phyloP scores from a whole-genome alignment of 495 filamentous ascomycete genomes.

The Aspergillus avenaceus region DNA sequence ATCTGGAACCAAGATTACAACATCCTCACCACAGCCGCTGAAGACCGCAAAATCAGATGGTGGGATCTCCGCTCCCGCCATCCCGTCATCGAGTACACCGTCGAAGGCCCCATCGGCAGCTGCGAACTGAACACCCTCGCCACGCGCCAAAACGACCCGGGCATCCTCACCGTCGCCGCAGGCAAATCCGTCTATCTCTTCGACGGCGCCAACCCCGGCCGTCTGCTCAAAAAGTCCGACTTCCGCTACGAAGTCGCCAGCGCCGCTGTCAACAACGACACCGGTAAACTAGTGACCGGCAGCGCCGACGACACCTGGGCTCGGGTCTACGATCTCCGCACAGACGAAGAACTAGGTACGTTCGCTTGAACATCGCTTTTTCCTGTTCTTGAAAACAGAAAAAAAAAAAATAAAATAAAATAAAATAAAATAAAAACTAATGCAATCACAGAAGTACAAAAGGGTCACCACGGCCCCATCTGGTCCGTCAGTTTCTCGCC shows the following conservation, averaged over 20 bases:
- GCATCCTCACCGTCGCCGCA: slow-evolving; percentile 55
- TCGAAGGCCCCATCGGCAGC: slow-evolving; percentile 81
- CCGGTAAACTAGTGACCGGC: slow-evolving; percentile 80
- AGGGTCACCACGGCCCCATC: slow-evolving; percentile 95
- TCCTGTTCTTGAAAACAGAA: background rate
- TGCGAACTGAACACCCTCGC: slow-evolving; percentile 74
- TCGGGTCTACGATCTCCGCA: slow-evolving; percentile 82
- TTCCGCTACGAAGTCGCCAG: slow-evolving; percentile 81
- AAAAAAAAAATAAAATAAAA: slow-evolving; percentile 19
- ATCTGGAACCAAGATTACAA: slow-evolving; percentile 88
- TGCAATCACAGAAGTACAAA: slow-evolving; percentile 68
- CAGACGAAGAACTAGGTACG: slow-evolving; percentile 69
- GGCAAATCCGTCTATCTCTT: slow-evolving; percentile 93
- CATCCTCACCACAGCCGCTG: slow-evolving; percentile 80
- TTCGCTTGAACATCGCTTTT: background rate
- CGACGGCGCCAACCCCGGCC: slow-evolving; percentile 64
- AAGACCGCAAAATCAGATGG: slow-evolving; percentile 90
- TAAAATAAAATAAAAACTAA: slow-evolving; percentile 16
- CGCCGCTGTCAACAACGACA: slow-evolving; percentile 78
- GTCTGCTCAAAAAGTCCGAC: slow-evolving; percentile 70
- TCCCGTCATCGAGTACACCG: slow-evolving; percentile 63
- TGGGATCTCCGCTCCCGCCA: slow-evolving; percentile 78
- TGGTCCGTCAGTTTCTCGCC: slow-evolving; percentile 94
- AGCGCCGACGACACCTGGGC: slow-evolving; percentile 89
- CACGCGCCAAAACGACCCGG: slow-evolving; percentile 35